phyloP scores from a whole-genome alignment of 257 asterid species.

The Scutellaria galericulata region DNA sequence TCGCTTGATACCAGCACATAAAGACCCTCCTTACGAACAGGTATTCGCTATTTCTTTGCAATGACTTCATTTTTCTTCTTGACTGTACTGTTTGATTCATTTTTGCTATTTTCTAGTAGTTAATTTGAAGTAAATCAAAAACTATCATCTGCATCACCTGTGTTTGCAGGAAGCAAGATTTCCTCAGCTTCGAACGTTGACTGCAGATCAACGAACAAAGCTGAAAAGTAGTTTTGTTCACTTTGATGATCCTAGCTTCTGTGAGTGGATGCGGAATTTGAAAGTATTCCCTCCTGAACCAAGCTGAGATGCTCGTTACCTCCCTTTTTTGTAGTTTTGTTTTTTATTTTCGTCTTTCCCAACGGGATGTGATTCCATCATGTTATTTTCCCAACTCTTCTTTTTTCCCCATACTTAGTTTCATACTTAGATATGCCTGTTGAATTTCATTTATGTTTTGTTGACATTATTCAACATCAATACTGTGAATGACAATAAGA shows the following conservation, averaged over 20 bases:
- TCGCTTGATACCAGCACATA: constrained; percentile 92
- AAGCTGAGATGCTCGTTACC: constrained; percentile 37
- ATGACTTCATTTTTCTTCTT: background rate
- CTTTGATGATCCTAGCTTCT: constrained; percentile 95
- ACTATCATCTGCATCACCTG: constrained; percentile 16
- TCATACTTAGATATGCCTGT: constrained; percentile 3
- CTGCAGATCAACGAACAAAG: constrained; percentile 74
- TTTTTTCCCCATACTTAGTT: background rate
- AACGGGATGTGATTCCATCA: background rate
- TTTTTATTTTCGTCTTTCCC: too few species aligned
- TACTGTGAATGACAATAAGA: too few species aligned
- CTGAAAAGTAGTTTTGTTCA: constrained; percentile 88
- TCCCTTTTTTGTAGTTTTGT: background rate
- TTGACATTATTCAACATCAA: background rate
- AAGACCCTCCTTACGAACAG: constrained; percentile 97
- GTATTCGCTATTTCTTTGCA: constrained; percentile 42
- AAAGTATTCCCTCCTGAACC: constrained; percentile 89
- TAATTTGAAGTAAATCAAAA: background rate
- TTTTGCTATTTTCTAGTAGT: constrained; percentile 11
- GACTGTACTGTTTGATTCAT: background rate
- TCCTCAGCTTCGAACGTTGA: constrained; percentile 88
- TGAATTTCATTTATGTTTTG: constrained; percentile 9
- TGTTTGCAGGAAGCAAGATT: constrained; percentile 86
- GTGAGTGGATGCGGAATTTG: constrained; percentile 92
- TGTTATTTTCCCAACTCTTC: background rate